Evolutionary conservation across 1,284 basidiomycete genomes (phyloP).

Genomic region (Boletus mariae): DNA sequence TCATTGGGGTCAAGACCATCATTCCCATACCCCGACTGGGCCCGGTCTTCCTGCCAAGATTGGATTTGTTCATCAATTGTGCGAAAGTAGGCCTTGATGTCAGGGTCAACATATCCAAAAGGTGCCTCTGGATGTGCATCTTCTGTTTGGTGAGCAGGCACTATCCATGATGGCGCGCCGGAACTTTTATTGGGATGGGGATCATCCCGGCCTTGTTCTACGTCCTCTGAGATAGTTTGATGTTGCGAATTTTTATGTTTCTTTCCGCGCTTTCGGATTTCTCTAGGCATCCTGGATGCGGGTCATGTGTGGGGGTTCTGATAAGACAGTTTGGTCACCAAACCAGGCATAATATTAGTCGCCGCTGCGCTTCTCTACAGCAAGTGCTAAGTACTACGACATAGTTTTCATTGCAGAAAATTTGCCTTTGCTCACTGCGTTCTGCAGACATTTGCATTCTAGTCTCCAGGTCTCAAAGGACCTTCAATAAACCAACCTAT

Average conservation of each 20-base stretch:
- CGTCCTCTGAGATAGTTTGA: slow-evolving; percentile 15
- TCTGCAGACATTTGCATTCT: no score
- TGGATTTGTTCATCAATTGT: slow-evolving; percentile 83
- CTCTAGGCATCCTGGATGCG: slow-evolving; percentile 52
- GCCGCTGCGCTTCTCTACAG: no score
- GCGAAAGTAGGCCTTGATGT: slow-evolving; percentile 88
- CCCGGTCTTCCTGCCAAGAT: slow-evolving; percentile 68
- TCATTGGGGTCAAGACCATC: slow-evolving; percentile 68
- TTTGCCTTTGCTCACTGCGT: no score
- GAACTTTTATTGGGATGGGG: slow-evolving; percentile 7
- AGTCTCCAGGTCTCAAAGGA: no score
- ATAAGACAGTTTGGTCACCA: no score
- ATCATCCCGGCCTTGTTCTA: slow-evolving; percentile 20
- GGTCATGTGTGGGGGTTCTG: no score
- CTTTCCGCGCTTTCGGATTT: slow-evolving; percentile 74
- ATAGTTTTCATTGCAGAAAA: no score
- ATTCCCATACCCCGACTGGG: slow-evolving; percentile 38
- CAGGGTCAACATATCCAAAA: slow-evolving; percentile 83
- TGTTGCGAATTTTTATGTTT: slow-evolving; percentile 57
- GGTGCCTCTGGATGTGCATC: slow-evolving; percentile 66
- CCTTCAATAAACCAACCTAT: no score
- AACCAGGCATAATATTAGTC: no score
- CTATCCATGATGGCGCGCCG: slow-evolving; percentile 64
- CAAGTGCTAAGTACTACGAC: no score
- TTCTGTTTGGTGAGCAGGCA: slow-evolving; percentile 37